These are phyloP conservation scores for Leishmania aethiopica DNA, from an alignment of 208 protist species.

Conservation along the genomic window DNA sequence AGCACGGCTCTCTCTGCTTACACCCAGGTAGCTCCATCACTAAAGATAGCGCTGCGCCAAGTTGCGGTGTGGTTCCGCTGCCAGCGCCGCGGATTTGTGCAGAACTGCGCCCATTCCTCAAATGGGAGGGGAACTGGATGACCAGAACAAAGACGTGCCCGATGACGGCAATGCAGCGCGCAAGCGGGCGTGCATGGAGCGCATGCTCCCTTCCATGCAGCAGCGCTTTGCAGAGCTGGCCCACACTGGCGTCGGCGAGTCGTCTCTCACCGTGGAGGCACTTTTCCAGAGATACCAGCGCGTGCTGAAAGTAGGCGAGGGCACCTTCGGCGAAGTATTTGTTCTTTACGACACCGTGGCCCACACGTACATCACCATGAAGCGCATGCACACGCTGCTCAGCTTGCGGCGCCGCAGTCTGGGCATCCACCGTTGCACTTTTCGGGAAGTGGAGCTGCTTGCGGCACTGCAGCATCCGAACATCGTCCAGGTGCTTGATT, in stretches of 20 bases:
- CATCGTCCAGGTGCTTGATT: conserved; percentile 64
- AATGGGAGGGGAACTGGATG: neutral
- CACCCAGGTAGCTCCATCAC: neutral
- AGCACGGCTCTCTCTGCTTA: neutral
- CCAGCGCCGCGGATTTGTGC: neutral
- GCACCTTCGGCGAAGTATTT: conserved; percentile 87
- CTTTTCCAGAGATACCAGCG: conserved; percentile 64
- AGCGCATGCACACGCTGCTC: conserved; percentile 74
- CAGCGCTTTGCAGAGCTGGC: conserved; percentile 25
- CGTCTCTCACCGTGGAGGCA: conserved; percentile 11
- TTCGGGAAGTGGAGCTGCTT: conserved; percentile 76
- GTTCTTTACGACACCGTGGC: conserved; percentile 81
- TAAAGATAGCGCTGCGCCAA: neutral
- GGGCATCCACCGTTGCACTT: conserved; percentile 77
- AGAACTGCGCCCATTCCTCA: neutral
- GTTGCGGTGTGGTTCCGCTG: neutral
- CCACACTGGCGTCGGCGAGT: neutral
- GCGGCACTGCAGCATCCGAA: conserved; percentile 75
- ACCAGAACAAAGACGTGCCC: neutral
- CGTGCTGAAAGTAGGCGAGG: conserved; percentile 83
- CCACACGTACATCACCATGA: conserved; percentile 81
- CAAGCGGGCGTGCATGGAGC: conserved; percentile 25
- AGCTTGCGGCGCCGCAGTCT: conserved; percentile 46
- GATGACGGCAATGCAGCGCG: conserved; percentile 9
- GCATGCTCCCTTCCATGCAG: conserved; percentile 22